Percentiles rank a stretch among this genome's conserved stretches.
Evolutionary conservation across 768 basidiomycete genomes (phyloP).

Genomic region (Rhodotorula taiwanensis): DNA sequence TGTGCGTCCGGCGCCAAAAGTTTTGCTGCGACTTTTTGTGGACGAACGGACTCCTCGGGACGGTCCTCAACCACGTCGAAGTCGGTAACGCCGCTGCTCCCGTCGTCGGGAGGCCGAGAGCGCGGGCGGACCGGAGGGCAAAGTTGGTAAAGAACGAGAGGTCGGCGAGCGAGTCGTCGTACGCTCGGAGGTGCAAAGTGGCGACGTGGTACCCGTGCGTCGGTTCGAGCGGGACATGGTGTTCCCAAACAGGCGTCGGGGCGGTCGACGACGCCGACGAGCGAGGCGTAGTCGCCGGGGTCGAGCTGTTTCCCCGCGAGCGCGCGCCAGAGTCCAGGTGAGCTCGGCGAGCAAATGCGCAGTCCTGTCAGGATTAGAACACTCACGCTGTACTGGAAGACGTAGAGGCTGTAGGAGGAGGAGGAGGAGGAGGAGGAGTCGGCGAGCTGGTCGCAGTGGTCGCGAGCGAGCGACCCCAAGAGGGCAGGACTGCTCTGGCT

Average conservation of each 20-base stretch:
- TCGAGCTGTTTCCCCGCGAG: too few relatives aligned
- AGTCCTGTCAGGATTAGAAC: too few relatives aligned
- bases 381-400: not conserved
- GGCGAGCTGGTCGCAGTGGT: conserved; percentile 45
- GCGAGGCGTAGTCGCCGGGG: too few relatives aligned
- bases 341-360: too few relatives aligned
- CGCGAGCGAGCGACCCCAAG: conserved; percentile 44
- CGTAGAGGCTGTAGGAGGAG: conserved; percentile 42
- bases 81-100: conserved; percentile 62
- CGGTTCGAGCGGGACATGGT: conserved; percentile 41
- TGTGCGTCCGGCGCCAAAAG: conserved; percentile 76
- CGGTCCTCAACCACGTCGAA: conserved; percentile 74
- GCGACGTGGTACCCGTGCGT: conserved; percentile 73
- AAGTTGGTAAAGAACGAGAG: conserved; percentile 80
- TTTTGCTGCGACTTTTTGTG: conserved; percentile 95
- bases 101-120: conserved; percentile 72
- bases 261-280: not conserved
- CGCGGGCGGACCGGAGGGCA: conserved; percentile 71
- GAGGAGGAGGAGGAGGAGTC: conserved; percentile 43
- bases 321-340: too few relatives aligned
- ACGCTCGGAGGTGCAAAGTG: conserved; percentile 71
- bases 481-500: conserved; percentile 39
- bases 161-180: conserved; percentile 52
- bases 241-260: conserved; percentile 20
- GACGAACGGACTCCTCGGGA: conserved; percentile 73